phyloP scores from a whole-genome alignment of 2,329 filamentous ascomycete genomes.

The Fusarium floridanum region DNA sequence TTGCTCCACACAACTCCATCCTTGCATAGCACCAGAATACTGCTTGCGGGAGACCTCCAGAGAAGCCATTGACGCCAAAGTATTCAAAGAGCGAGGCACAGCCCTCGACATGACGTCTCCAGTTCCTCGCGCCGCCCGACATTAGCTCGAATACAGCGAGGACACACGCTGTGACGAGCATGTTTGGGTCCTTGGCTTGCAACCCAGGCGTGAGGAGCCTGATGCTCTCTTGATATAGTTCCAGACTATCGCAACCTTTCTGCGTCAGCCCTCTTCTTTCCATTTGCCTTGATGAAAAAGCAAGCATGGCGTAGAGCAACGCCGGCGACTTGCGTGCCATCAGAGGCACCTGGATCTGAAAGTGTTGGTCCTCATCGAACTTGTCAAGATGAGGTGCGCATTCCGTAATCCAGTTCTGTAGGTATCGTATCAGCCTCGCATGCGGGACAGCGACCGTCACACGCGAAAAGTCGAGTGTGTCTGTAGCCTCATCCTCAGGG shows the following conservation, averaged over 20 bases:
- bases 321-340: conserved; percentile 60
- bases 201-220: conserved; percentile 57
- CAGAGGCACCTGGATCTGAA: conserved; percentile 64
- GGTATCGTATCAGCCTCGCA: conserved; percentile 48
- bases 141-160: conserved; percentile 63
- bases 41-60: conserved; percentile 60
- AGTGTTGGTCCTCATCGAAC: conserved; percentile 65
- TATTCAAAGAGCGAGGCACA: conserved; percentile 66
- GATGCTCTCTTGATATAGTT: conserved; percentile 67
- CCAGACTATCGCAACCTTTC: conserved; percentile 63
- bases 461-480: conserved; percentile 45
- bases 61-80: conserved; percentile 62
- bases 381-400: conserved; percentile 66
- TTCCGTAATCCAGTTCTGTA: conserved; percentile 65
- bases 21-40: conserved; percentile 71
- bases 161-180: conserved; percentile 61
- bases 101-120: conserved; percentile 68
- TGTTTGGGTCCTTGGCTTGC: conserved; percentile 58
- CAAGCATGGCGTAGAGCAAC: conserved; percentile 64
- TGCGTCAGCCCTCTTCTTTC: conserved; percentile 63
- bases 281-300: conserved; percentile 66
- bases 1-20: conserved; percentile 68
- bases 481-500: conserved; percentile 34
- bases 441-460: conserved; percentile 47
- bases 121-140: conserved; percentile 62